phyloP scores from a whole-genome alignment of 139 green algal species.

The Chlamydomonas incerta region DNA sequence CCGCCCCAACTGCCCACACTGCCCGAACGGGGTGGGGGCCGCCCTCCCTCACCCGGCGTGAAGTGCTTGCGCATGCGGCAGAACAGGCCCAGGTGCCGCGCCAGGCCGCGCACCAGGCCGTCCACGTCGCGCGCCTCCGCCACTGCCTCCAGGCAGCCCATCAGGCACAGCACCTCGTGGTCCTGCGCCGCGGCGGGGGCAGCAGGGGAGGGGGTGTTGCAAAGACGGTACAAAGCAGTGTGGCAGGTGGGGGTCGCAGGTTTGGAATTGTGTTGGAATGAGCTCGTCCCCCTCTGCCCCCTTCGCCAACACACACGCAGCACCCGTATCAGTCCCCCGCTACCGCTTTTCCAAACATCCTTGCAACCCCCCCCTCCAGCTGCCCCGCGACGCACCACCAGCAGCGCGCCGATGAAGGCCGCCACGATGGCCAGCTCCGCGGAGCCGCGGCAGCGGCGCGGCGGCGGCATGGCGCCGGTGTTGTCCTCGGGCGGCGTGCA shows the following conservation, averaged over 20 bases:
- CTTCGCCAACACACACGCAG: no score
- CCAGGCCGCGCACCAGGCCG: constrained; percentile 6
- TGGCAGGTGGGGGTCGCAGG: no score
- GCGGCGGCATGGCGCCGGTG: constrained; percentile 7
- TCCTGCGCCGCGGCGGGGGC: neutral
- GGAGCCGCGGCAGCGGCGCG: neutral
- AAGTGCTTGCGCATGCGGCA: constrained; percentile 25
- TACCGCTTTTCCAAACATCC: neutral
- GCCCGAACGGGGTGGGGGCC: no score
- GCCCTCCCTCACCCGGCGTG: constrained; percentile 9
- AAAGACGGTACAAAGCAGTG: no score
- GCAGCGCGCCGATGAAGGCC: neutral
- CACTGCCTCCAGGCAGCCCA: constrained; percentile 18
- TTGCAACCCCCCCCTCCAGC: neutral
- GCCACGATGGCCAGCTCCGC: constrained; percentile 27
- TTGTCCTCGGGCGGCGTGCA: constrained; percentile 18
- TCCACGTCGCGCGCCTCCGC: constrained; percentile 17
- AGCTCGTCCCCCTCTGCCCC: no score
- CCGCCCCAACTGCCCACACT: no score
- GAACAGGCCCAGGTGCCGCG: constrained; percentile 1
- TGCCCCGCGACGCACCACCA: constrained; percentile 12
- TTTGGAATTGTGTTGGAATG: no score
- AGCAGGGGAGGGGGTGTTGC: no score
- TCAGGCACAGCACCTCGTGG: constrained; percentile 21
- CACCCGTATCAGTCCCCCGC: no score